Conservation (phyloP, 2,329 filamentous ascomycete genomes). For the Beauveria sp. region DNA sequence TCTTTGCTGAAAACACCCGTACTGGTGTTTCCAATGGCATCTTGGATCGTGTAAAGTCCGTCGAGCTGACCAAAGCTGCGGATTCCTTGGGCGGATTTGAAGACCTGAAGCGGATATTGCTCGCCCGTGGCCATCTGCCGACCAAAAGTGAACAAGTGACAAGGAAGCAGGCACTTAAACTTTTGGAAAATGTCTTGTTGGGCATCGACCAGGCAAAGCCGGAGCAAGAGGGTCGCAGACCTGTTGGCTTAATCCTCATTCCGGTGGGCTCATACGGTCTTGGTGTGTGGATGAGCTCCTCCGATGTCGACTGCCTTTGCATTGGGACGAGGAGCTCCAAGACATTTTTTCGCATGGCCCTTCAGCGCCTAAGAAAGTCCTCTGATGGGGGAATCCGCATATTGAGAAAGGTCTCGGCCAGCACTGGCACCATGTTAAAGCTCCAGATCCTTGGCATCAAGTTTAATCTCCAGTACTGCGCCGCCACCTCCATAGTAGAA, state of each 20-base stretch:
- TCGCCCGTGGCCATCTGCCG: constrained; percentile 36
- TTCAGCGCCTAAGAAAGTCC: constrained; percentile 44
- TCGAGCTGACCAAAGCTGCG: constrained; percentile 26
- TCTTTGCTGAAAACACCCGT: constrained; percentile 20
- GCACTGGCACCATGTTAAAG: constrained; percentile 57
- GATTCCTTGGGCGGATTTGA: constrained; percentile 23
- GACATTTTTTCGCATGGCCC: constrained; percentile 53
- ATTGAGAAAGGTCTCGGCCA: constrained; percentile 49
- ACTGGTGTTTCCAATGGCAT: background rate
- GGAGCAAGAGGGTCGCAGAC: constrained; percentile 13
- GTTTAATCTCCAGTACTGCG: constrained; percentile 60
- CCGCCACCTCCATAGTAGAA: constrained; percentile 47
- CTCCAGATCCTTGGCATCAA: constrained; percentile 49
- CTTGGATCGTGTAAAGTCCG: constrained; percentile 10
- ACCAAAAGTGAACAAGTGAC: constrained; percentile 32
- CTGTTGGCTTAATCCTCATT: constrained; percentile 40
- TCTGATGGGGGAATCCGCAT: constrained; percentile 37
- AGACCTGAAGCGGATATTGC: constrained; percentile 31
- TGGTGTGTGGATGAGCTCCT: constrained; percentile 51
- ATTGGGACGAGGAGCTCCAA: constrained; percentile 53
- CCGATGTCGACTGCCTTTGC: constrained; percentile 59
- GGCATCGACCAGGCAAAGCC: constrained; percentile 20
- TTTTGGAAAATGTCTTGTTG: constrained; percentile 36
- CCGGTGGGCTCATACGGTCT: constrained; percentile 61
- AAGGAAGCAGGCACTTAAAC: constrained; percentile 36